Evolutionary conservation across 257 asterid species (phyloP), one percentile per base, ranked within the genome.

Genomic region (Sherardia arvensis): DNA sequence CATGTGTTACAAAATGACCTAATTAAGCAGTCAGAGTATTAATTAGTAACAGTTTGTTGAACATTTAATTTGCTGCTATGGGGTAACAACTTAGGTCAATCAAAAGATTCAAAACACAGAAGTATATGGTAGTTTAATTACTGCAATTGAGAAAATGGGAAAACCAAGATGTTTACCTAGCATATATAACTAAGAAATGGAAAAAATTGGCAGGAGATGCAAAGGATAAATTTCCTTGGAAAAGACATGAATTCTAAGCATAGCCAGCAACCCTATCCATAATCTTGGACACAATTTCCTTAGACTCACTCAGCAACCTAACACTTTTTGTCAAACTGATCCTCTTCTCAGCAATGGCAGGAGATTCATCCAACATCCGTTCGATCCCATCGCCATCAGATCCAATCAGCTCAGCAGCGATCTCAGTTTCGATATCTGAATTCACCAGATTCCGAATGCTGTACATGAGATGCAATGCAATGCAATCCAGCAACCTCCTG

Each of bases 401-500:
- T 1, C 59, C 74, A 58, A 69, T 58, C 2, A 79, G 27, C 8
- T 66, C 78, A 4, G 57, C 40, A 2, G 69, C 25, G 12, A 79
- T 73, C 25, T 69, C 83, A 5, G 11, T 5, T 20, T 78, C 78
- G 59, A 78, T 36, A 5, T 75, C 83, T 14, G 57, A 29, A 3
- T 61, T 60, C 27, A 78, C 75, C 6, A 78, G 66, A 53, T 72
- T 72, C 6, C 55, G 68, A 36, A 76, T 32, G 30, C 73, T 43
- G 10, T 21, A 78, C 5, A 66, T 12, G 7, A 75, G 18, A 25
- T 78, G 78, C 22, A 78, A 26, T 1, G 80, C 83, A 74, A 78
- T 69, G 21, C 25, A 7, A 36, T 78, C 81, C 1, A 75, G 78
- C 53, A 75, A 1, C 54, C 83, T 68, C 25, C 26, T 62, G 51